Evolutionary conservation across 306 rosid species (phyloP).

Genomic region (Adenanthera pavonina): DNA sequence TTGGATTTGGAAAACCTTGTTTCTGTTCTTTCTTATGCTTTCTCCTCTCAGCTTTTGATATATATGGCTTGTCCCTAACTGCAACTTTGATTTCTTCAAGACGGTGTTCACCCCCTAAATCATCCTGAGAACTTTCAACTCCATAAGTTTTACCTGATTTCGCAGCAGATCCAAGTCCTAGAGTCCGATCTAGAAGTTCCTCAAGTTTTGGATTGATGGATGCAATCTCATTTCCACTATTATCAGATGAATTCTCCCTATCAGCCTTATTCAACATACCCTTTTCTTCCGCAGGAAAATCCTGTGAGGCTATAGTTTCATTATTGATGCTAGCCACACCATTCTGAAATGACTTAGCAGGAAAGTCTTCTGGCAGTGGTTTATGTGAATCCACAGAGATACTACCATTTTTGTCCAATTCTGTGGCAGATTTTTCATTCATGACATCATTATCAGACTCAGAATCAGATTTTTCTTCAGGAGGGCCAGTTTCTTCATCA

Average conservation of each 20-base stretch:
- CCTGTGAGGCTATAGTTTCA: conserved; percentile 44
- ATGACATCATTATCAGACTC: conserved; percentile 65
- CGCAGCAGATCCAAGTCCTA: conserved; percentile 85
- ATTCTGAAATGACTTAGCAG: conserved; percentile 45
- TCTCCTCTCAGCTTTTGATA: conserved; percentile 95
- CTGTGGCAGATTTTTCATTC: conserved; percentile 49
- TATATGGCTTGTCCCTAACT: conserved; percentile 76
- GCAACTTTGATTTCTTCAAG: conserved; percentile 60
- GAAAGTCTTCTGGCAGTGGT: conserved; percentile 39
- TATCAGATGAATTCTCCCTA: conserved; percentile 48
- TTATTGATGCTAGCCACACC: conserved; percentile 34
- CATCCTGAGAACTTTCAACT: conserved; percentile 56
- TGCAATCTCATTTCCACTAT: conserved; percentile 51
- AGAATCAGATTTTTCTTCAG: conserved; percentile 67
- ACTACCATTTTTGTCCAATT: conserved; percentile 40
- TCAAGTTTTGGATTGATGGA: conserved; percentile 79
- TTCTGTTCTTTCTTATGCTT: conserved; percentile 82
- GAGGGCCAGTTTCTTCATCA: conserved; percentile 62
- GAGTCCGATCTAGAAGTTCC: conserved; percentile 91
- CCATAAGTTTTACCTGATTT: conserved; percentile 55
- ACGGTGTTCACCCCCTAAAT: conserved; percentile 50
- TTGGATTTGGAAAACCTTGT: conserved; percentile 49
- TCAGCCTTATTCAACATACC: conserved; percentile 43
- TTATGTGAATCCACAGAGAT: conserved; percentile 43
- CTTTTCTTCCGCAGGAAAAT: conserved; percentile 42